Conservation (phyloP, 1,139 yeast genomes). For the Yamadazyma blattariae region DNA sequence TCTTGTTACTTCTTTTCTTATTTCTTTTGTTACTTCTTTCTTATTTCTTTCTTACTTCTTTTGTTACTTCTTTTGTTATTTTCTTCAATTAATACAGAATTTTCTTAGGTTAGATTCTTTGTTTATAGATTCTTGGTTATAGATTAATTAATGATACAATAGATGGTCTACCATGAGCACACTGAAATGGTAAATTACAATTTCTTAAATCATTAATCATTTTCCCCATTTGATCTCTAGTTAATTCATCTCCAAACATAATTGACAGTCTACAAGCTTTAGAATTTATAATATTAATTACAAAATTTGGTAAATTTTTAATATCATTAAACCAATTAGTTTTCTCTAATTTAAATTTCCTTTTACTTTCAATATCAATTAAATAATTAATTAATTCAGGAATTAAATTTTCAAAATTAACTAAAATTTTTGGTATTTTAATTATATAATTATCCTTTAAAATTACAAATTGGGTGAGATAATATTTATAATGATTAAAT, state of each 20-base stretch:
- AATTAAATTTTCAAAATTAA: background rate
- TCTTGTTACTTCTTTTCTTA: too few species aligned
- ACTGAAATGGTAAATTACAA: slow-evolving; percentile 67
- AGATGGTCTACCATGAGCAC: slow-evolving; percentile 89
- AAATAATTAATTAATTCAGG: slow-evolving; percentile 5
- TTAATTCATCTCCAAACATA: slow-evolving; percentile 65
- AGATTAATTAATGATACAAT: slow-evolving; percentile 50
- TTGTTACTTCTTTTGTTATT: too few species aligned
- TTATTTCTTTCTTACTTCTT: too few species aligned
- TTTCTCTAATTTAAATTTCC: slow-evolving; percentile 12
- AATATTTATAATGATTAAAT: slow-evolving; percentile 23
- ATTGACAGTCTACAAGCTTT: slow-evolving; percentile 71
- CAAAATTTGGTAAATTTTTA: slow-evolving; percentile 41
- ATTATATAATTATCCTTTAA: background rate
- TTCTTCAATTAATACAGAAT: too few species aligned
- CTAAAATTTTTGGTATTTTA: slow-evolving; percentile 2
- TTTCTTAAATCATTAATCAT: slow-evolving; percentile 39
- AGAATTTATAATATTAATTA: slow-evolving; percentile 52
- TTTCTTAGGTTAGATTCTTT: too few species aligned
- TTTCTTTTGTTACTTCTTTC: too few species aligned
- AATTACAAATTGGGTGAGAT: slow-evolving; percentile 19
- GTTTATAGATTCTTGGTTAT: too few species aligned
- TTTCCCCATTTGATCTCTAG: slow-evolving; percentile 37
- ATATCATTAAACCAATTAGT: slow-evolving; percentile 17
- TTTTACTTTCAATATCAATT: slow-evolving; percentile 33